These are phyloP conservation scores for Peniophora sp. DNA, from an alignment of 1,284 basidiomycete genomes.

Conservation along the genomic window DNA sequence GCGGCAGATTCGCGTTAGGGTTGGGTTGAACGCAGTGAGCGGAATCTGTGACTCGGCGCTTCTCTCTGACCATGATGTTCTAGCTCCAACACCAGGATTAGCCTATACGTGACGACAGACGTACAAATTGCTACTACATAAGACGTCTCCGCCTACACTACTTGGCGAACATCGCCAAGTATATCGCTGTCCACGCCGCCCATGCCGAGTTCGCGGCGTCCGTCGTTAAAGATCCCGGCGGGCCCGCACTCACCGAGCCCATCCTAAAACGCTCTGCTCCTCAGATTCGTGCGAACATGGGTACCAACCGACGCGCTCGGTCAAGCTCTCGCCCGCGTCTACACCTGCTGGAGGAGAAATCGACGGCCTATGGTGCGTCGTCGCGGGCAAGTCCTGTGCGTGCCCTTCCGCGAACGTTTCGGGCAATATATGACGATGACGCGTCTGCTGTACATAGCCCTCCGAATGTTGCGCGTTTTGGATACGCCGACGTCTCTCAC, in stretches of 20 bases:
- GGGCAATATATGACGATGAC: not conserved
- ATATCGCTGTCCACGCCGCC: not conserved
- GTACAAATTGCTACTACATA: too few relatives aligned
- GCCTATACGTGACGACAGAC: too few relatives aligned
- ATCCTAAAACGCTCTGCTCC: slow-evolving; percentile 21
- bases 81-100: too few relatives aligned
- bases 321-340: slow-evolving; percentile 48
- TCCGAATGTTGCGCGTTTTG: slow-evolving; percentile 55
- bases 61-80: too few relatives aligned
- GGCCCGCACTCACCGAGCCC: slow-evolving; percentile 4
- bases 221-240: slow-evolving; percentile 12
- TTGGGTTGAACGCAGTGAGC: too few relatives aligned
- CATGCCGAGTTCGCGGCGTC: slow-evolving; percentile 12
- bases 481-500: slow-evolving; percentile 28
- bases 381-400: slow-evolving; percentile 70
- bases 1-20: too few relatives aligned
- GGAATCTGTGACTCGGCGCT: too few relatives aligned
- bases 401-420: slow-evolving; percentile 10
- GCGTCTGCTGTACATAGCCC: slow-evolving; percentile 30
- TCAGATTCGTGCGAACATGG: slow-evolving; percentile 39
- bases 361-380: slow-evolving; percentile 57
- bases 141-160: too few relatives aligned
- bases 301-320: slow-evolving; percentile 36
- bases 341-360: slow-evolving; percentile 55
- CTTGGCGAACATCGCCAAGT: too few relatives aligned